Evolutionary conservation across 768 basidiomycete genomes (phyloP).

Genomic region (Infundibulicybe gibba): DNA sequence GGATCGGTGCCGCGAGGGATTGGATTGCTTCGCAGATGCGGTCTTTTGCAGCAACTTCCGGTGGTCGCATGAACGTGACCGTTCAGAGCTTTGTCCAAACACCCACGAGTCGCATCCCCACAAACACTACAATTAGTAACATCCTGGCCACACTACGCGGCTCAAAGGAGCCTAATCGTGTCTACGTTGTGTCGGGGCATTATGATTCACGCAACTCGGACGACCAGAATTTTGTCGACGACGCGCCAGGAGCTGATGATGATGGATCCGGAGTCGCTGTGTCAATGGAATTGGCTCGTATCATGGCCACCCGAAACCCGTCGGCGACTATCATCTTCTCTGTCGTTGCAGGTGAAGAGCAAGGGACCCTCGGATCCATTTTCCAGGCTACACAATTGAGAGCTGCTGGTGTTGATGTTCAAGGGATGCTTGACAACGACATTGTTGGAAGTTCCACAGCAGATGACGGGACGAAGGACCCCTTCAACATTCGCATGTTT

Average conservation of each 20-base stretch:
- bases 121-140: constrained; percentile 45
- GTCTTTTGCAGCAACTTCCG: constrained; percentile 30
- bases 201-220: constrained; percentile 47
- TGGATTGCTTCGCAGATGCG: constrained; percentile 50
- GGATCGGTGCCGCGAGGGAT: constrained; percentile 52
- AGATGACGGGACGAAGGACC: constrained; percentile 42
- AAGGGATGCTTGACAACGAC: constrained; percentile 57
- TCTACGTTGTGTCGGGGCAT: constrained; percentile 52
- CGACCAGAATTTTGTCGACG: constrained; percentile 34
- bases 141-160: constrained; percentile 48
- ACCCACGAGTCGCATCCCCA: constrained; percentile 30
- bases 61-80: constrained; percentile 38
- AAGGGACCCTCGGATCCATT: constrained; percentile 44
- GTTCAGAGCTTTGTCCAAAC: constrained; percentile 43
- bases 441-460: constrained; percentile 50
- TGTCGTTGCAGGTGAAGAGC: constrained; percentile 50
- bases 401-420: constrained; percentile 41
- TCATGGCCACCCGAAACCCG: constrained; percentile 44
- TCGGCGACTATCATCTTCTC: constrained; percentile 51
- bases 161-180: constrained; percentile 42
- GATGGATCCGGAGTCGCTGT: constrained; percentile 54
- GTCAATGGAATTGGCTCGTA: constrained; percentile 48
- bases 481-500: constrained; percentile 49
- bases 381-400: constrained; percentile 43
- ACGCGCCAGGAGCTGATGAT: constrained; percentile 51